These are phyloP conservation scores for Plasmodium cynomolgi DNA, from an alignment of 169 alveolate genomes.

Conservation along the genomic window DNA sequence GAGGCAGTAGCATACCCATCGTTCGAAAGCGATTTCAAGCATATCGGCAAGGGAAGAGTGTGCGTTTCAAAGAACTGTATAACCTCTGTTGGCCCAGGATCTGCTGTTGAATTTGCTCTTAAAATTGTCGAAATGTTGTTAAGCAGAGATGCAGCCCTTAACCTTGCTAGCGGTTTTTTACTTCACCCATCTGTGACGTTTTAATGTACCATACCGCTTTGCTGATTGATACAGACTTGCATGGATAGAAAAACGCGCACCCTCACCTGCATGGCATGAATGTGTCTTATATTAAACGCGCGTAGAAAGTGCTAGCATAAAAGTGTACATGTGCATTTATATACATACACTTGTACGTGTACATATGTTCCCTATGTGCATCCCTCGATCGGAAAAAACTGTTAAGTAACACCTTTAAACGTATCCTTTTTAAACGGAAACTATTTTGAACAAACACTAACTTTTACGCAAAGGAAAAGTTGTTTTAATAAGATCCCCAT, in stretches of 20 bases:
- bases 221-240: background rate
- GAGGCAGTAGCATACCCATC: conserved; percentile 83
- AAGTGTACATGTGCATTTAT: background rate
- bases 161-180: conserved; percentile 54
- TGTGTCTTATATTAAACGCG: background rate
- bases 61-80: conserved; percentile 83
- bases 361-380: background rate
- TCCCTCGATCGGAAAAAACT: background rate
- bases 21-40: conserved; percentile 80
- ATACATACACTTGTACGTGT: background rate
- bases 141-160: conserved; percentile 65
- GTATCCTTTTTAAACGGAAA: background rate
- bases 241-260: background rate
- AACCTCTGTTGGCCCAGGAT: conserved; percentile 85
- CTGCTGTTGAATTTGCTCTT: conserved; percentile 84
- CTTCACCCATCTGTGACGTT: conserved; percentile 55
- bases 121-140: conserved; percentile 82
- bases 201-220: conserved; percentile 13
- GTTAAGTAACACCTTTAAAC: background rate
- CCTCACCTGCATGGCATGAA: background rate
- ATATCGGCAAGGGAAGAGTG: conserved; percentile 83
- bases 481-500: background rate
- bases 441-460: background rate
- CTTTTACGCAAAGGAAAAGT: background rate
- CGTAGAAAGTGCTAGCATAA: background rate